phyloP scores from a whole-genome alignment of 352 stramenopile genomes.

The Phytophthora megakarya region DNA sequence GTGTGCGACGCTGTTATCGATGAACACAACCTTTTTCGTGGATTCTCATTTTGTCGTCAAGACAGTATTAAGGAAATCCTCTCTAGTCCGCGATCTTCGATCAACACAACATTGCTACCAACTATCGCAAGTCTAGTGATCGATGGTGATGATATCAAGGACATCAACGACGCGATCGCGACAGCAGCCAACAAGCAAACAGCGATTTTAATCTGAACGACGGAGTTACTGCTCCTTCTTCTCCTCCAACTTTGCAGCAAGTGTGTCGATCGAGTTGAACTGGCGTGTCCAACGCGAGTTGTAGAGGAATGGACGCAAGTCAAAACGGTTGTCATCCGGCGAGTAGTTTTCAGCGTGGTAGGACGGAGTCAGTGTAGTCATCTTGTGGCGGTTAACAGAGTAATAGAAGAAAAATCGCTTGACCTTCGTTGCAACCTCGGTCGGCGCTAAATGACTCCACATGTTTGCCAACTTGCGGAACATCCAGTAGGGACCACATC shows the following conservation, averaged over 20 bases:
- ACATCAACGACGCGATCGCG: constrained; percentile 44
- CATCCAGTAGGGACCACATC: constrained; percentile 96
- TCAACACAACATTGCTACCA: constrained; percentile 36
- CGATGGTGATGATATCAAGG: constrained; percentile 39
- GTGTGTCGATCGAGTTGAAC: constrained; percentile 94
- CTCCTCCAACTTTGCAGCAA: constrained; percentile 80
- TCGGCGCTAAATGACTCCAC: constrained; percentile 89
- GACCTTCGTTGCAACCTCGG: constrained; percentile 83
- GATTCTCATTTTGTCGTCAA: constrained; percentile 75
- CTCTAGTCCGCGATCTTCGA: constrained; percentile 32
- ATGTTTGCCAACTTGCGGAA: constrained; percentile 85
- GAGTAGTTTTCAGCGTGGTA: constrained; percentile 99
- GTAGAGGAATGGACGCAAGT: constrained; percentile 98
- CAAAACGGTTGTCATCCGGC: constrained; percentile 99
- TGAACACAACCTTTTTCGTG: constrained; percentile 66
- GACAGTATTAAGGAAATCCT: constrained; percentile 46
- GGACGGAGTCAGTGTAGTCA: constrained; percentile 97
- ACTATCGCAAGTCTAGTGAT: constrained; percentile 47
- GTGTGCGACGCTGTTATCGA: constrained; percentile 57
- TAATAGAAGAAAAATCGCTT: constrained; percentile 99
- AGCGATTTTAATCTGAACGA: constrained; percentile 23
- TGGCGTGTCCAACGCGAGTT: constrained; percentile 95
- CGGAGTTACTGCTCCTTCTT: constrained; percentile 62
- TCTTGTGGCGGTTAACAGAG: constrained; percentile 98
- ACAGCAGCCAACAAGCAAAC: constrained; percentile 36